These are phyloP conservation scores for Triticum dicoccoides DNA, from an alignment of 176 grass and related monocot genomes.

Conservation along the genomic window DNA sequence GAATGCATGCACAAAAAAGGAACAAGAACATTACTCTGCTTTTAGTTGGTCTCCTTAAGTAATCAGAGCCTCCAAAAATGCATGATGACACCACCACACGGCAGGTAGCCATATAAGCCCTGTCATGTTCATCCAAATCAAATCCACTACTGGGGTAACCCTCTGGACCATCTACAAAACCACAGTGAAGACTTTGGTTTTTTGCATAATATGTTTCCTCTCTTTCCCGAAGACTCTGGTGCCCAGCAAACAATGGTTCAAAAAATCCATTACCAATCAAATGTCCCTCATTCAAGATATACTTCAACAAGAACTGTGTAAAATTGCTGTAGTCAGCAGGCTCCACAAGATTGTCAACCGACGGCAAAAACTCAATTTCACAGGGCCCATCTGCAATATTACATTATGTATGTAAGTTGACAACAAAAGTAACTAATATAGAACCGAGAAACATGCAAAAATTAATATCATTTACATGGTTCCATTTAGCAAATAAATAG, in stretches of 20 bases:
- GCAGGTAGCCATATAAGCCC: constrained; percentile 62
- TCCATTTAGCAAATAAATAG: constrained; percentile 7
- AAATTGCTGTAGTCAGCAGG: constrained; percentile 58
- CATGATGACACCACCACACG: constrained; percentile 79
- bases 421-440: background rate
- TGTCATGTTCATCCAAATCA: constrained; percentile 74
- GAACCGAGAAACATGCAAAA: background rate
- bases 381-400: constrained; percentile 70
- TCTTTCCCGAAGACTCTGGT: constrained; percentile 65
- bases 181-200: constrained; percentile 86
- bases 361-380: constrained; percentile 63
- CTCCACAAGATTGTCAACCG: constrained; percentile 60
- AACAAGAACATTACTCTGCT: constrained; percentile 62
- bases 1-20: constrained; percentile 11
- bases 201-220: constrained; percentile 66
- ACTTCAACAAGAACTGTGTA: constrained; percentile 64
- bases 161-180: constrained; percentile 61
- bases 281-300: constrained; percentile 49
- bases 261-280: constrained; percentile 12
- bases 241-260: constrained; percentile 64
- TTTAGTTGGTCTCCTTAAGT: constrained; percentile 80
- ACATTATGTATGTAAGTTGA: constrained; percentile 21
- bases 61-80: constrained; percentile 94
- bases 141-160: constrained; percentile 54
- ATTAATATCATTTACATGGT: background rate